phyloP scores from a whole-genome alignment of 2,329 filamentous ascomycete species.

The Ophidiomyces ophidiicola region DNA sequence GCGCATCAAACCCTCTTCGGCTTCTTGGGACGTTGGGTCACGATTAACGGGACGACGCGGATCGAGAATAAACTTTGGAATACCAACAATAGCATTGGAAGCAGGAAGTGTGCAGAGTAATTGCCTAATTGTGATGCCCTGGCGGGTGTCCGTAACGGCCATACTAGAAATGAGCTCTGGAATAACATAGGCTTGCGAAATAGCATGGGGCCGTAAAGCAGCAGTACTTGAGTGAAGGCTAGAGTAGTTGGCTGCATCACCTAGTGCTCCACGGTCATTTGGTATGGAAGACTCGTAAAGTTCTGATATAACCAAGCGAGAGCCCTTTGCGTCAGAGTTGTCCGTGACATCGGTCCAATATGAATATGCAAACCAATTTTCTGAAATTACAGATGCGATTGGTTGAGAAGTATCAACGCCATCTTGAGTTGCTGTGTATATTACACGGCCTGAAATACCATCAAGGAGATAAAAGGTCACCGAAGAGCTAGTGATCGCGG shows the following conservation, averaged over 20 bases:
- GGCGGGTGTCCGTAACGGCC: slow-evolving; percentile 74
- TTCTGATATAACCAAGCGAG: slow-evolving; percentile 75
- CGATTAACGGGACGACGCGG: slow-evolving; percentile 75
- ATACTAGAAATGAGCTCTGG: slow-evolving; percentile 67
- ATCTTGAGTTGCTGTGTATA: slow-evolving; percentile 57
- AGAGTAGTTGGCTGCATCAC: slow-evolving; percentile 59
- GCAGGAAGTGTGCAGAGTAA: slow-evolving; percentile 67
- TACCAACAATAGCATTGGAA: slow-evolving; percentile 60
- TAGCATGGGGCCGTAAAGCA: slow-evolving; percentile 56
- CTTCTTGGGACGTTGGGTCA: slow-evolving; percentile 66
- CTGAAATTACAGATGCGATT: slow-evolving; percentile 66
- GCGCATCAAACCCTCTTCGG: slow-evolving; percentile 66
- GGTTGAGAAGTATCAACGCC: slow-evolving; percentile 63
- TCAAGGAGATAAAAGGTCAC: slow-evolving; percentile 72
- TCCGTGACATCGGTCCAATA: slow-evolving; percentile 49
- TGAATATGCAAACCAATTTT: slow-evolving; percentile 92
- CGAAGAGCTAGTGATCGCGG: slow-evolving; percentile 49
- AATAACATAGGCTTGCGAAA: slow-evolving; percentile 71
- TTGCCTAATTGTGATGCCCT: slow-evolving; percentile 78
- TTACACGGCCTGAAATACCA: slow-evolving; percentile 67
- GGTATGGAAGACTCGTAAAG: slow-evolving; percentile 74
- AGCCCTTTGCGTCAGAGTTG: slow-evolving; percentile 53
- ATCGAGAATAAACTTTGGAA: slow-evolving; percentile 69
- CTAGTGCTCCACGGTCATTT: slow-evolving; percentile 74
- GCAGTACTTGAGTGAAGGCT: slow-evolving; percentile 55